Base-by-base conservation (phyloP, 495 filamentous ascomycete genomes). In the Neurospora discreta region DNA sequence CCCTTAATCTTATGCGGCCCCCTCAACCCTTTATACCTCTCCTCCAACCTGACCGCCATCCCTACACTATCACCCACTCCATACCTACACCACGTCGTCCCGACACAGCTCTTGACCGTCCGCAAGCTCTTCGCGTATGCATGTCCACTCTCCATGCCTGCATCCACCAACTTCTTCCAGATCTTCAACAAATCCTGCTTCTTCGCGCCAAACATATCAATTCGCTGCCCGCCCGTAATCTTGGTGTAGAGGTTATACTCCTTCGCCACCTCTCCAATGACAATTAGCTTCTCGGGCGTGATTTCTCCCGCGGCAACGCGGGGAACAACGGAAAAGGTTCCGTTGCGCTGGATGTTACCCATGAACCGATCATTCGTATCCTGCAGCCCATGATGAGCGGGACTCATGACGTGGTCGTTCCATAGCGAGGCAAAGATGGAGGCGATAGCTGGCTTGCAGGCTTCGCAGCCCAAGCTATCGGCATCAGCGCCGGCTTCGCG, bases 21-120 rank as follows among this genome's bases (percentile, higher is more conserved):
- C 3, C 95, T 89, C 75, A 98, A 90, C 78, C 91, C 93, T 86
- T 98, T 98, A 82, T 98, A 98, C 67, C 95, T 89, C 81, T 97
- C 92, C 79, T 98, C 95, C 0, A 98, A 82, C 3, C 94, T 87
- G 30, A 98, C 90, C 1, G 94, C 95, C 92, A 98, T 94, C 33
- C 95, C 95, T n/a, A 98, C 95, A 82, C 92, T 95, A 82, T 98
- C 95, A 44, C 93, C 93, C 71, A 97, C 90, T 72, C 95, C 95
- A 74, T 92, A 98, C 7, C 95, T 86, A 76, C 95, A 98, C 95
- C 95, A 98, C 3, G 93, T 96, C 2, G 92, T 95, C 38, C 95
- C 95, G 4, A 98, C 95, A 76, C 95, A 98, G 75, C 91, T 92
- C 87, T 97, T 98, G 75, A 98, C 91, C 10, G 95, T 97, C 60